A percentile compares a stretch with the other conserved stretches of the same genome.
Conservation (phyloP, 176 grass and related monocot genomes). For the Guadua angustifolia region DNA sequence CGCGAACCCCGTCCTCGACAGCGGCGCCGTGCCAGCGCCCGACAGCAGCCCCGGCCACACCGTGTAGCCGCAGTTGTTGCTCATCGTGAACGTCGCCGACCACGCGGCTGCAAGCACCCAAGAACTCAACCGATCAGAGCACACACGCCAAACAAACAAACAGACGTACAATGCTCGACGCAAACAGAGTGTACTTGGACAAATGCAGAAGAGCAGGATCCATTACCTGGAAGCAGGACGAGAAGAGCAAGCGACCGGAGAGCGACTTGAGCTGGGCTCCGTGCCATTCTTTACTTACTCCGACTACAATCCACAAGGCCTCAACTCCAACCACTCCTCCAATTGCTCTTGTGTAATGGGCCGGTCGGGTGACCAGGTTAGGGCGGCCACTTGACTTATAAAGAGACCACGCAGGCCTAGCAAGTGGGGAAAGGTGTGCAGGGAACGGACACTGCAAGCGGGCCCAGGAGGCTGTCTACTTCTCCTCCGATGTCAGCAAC, state of each 20-base stretch:
- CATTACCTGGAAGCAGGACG: constrained; percentile 48
- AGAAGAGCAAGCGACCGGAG: constrained; percentile 44
- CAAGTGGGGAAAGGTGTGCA: neutral
- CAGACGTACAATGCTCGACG: neutral
- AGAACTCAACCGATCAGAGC: neutral
- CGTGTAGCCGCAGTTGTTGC: constrained; percentile 80
- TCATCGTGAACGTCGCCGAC: constrained; percentile 80
- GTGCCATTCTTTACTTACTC: constrained; percentile 29
- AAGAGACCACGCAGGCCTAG: constrained; percentile 8
- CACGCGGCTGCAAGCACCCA: constrained; percentile 42
- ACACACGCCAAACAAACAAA: neutral
- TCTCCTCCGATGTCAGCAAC: constrained; percentile 10
- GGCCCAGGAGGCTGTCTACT: neutral
- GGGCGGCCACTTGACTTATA: constrained; percentile 29
- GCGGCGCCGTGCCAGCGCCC: constrained; percentile 64
- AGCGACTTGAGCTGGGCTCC: constrained; percentile 34
- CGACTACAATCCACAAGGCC: neutral
- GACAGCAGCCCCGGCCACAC: constrained; percentile 94
- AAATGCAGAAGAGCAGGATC: neutral
- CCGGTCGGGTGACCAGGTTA: neutral
- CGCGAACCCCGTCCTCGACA: constrained; percentile 71
- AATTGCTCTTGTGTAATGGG: neutral
- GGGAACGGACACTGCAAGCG: neutral
- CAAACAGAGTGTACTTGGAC: neutral
- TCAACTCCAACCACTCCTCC: constrained; percentile 21